Evolutionary conservation across 225 moss, liverwort and hornwort species (phyloP).

Genomic region (Sphagnum contortum): DNA sequence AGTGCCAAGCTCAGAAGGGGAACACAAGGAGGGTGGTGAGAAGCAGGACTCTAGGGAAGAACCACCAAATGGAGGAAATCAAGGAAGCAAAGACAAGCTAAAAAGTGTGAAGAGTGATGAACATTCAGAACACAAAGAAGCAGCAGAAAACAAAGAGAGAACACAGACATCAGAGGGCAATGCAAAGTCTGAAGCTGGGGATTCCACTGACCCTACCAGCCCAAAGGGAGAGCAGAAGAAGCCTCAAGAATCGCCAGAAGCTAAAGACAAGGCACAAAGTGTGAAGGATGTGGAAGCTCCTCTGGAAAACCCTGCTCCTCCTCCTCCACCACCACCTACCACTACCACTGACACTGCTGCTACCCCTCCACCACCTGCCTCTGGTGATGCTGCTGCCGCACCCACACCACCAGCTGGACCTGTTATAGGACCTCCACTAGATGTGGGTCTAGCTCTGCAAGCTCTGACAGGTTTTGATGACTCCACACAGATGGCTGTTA

Average conservation of each 20-base stretch:
- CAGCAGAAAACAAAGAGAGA: conserved; percentile 4
- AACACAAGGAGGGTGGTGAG: too few relatives aligned
- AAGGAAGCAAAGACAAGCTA: conserved; percentile 10
- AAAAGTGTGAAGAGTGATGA: conserved; percentile 10
- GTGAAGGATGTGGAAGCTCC: conserved; percentile 14
- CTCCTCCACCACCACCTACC: conserved; percentile 12
- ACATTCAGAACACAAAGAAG: conserved; percentile 7
- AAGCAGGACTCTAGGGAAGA: too few relatives aligned
- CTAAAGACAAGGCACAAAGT: conserved; percentile 5
- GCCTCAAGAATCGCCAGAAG: conserved; percentile 11
- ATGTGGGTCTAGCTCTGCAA: conserved; percentile 47
- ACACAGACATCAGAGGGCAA: conserved; percentile 9
- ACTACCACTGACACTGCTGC: conserved; percentile 13
- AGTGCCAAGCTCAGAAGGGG: too few relatives aligned
- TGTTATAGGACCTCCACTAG: conserved; percentile 28
- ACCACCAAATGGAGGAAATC: conserved; percentile 1
- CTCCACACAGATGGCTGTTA: conserved; percentile 96
- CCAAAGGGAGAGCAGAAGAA: conserved; percentile 21
- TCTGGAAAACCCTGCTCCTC: conserved; percentile 12
- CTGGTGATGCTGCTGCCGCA: conserved; percentile 3
- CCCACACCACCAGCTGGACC: conserved; percentile 10
- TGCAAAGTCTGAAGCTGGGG: conserved; percentile 8
- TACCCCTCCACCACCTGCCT: too few relatives aligned
- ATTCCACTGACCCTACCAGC: conserved; percentile 7
- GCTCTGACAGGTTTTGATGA: conserved; percentile 91